phyloP scores from a whole-genome alignment of 768 basidiomycete genomes.

The Suillus tomentosus region DNA sequence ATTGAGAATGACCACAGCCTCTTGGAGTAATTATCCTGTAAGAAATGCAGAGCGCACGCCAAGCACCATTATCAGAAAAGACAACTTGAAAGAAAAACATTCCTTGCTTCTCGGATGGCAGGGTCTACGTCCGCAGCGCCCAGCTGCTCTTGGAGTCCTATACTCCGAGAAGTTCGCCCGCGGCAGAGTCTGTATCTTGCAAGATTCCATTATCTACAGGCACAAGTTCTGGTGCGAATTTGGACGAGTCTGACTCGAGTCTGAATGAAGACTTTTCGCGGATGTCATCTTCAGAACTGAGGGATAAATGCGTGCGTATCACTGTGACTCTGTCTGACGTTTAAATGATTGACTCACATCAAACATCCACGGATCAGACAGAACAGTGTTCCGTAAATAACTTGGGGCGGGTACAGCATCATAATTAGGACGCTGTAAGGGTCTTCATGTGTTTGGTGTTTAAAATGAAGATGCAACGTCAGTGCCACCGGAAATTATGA shows the following conservation, averaged over 20 bases:
- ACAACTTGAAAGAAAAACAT: slow-evolving; percentile 54
- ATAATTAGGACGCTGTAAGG: slow-evolving; percentile 1
- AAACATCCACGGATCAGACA: slow-evolving; percentile 1
- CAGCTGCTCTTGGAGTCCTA: slow-evolving; percentile 64
- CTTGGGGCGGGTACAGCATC: neutral
- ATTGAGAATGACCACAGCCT: slow-evolving; percentile 77
- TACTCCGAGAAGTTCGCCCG: slow-evolving; percentile 60
- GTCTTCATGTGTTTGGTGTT: neutral
- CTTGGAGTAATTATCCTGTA: slow-evolving; percentile 64
- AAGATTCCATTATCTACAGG: slow-evolving; percentile 78
- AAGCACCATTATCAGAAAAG: slow-evolving; percentile 86
- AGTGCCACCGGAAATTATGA: neutral
- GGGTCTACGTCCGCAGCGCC: slow-evolving; percentile 66
- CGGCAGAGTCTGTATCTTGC: slow-evolving; percentile 60
- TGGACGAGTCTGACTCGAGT: slow-evolving; percentile 79
- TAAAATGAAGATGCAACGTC: neutral
- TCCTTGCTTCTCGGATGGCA: slow-evolving; percentile 71
- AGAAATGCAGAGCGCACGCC: slow-evolving; percentile 90
- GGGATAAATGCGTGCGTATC: slow-evolving; percentile 35
- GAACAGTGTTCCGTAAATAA: neutral
- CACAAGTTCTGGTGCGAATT: slow-evolving; percentile 88
- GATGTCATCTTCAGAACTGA: slow-evolving; percentile 70
- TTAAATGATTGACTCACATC: neutral
- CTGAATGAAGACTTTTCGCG: slow-evolving; percentile 77
- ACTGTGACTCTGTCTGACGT: neutral